A percentile compares a stretch with the other conserved stretches of the same genome.
These are phyloP conservation scores for Kandelia obovata DNA, from an alignment of 345 rosid species.

Conservation along the genomic window DNA sequence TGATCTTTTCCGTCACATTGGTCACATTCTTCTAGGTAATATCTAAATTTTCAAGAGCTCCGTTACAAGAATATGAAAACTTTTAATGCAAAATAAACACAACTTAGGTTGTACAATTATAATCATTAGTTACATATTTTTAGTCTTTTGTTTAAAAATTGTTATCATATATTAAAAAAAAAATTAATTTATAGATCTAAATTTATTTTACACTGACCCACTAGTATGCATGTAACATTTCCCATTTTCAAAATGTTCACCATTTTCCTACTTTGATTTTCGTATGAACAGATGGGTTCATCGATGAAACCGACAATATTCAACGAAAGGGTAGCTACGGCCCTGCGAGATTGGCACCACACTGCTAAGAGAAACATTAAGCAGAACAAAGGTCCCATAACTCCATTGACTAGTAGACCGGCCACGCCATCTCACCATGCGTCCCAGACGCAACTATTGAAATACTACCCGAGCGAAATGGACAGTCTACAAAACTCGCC, in stretches of 20 bases:
- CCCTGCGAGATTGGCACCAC: constrained; percentile 36
- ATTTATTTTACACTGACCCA: too few species aligned
- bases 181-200: too few species aligned
- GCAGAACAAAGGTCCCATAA: constrained; percentile 17
- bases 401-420: constrained; percentile 44
- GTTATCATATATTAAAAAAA: too few species aligned
- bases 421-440: constrained; percentile 51
- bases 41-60: too few species aligned
- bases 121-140: too few species aligned
- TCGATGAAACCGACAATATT: constrained; percentile 40
- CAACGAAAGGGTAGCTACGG: constrained; percentile 37
- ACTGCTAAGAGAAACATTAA: constrained; percentile 27
- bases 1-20: too few species aligned
- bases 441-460: constrained; percentile 64
- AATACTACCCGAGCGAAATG: constrained; percentile 30
- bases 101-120: too few species aligned
- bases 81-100: too few species aligned
- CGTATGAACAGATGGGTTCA: constrained; percentile 34
- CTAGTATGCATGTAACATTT: too few species aligned
- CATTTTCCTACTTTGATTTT: background rate
- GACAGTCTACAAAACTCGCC: constrained; percentile 41
- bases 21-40: too few species aligned
- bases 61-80: too few species aligned
- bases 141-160: too few species aligned
- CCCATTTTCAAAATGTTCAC: background rate